Evolutionary conservation across 257 asterid species (phyloP).

Genomic region (Solanum habrochaites): DNA sequence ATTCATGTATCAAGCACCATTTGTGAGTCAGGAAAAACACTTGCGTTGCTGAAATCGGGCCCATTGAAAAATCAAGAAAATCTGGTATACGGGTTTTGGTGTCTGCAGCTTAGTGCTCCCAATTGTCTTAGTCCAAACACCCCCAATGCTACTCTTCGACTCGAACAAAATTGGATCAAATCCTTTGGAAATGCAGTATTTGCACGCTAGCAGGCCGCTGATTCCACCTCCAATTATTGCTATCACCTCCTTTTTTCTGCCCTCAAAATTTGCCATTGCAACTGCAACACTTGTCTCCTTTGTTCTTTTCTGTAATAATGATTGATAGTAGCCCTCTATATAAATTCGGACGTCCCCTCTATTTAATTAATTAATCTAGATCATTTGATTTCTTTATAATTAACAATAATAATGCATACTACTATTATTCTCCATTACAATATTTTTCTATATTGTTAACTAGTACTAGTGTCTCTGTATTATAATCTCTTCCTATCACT

Average conservation of each 20-base stretch:
- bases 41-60: slow-evolving; percentile 28
- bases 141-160: slow-evolving; percentile 17
- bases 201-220: slow-evolving; percentile 54
- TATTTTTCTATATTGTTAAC: background rate
- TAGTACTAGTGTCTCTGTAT: background rate
- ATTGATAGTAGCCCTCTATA: background rate
- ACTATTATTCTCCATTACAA: background rate
- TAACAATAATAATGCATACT: background rate
- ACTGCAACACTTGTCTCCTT: background rate
- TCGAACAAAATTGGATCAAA: slow-evolving; percentile 37
- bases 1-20: slow-evolving; percentile 27
- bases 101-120: background rate
- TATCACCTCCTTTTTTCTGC: slow-evolving; percentile 12
- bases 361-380: background rate
- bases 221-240: slow-evolving; percentile 46
- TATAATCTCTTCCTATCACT: background rate
- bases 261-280: background rate
- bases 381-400: background rate
- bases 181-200: slow-evolving; percentile 34
- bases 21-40: slow-evolving; percentile 18
- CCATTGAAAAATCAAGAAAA: slow-evolving; percentile 49
- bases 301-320: background rate
- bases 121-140: slow-evolving; percentile 16
- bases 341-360: background rate
- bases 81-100: slow-evolving; percentile 19